These are phyloP conservation scores for Moringa oleifera DNA, from an alignment of 345 rosid species.

Conservation along the genomic window DNA sequence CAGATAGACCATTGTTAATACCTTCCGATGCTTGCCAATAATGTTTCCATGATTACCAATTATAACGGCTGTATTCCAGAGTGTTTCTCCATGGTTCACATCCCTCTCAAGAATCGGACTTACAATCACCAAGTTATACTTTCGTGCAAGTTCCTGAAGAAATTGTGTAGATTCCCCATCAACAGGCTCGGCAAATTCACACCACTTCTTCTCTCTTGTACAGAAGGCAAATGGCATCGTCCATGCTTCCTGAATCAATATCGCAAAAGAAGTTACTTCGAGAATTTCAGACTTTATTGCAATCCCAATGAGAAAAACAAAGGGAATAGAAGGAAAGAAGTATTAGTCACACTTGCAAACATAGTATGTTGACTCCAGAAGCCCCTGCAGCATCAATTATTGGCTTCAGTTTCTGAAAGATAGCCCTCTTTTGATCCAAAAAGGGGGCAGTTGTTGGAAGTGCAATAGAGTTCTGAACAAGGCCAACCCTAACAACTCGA, in stretches of 20 bases:
- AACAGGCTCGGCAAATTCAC: conserved; percentile 91
- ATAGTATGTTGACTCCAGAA: conserved; percentile 85
- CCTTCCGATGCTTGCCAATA: conserved; percentile 95
- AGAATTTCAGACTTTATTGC: not conserved
- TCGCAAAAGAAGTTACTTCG: not conserved
- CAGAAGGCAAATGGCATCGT: conserved; percentile 97
- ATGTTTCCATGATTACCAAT: conserved; percentile 88
- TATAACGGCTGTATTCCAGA: conserved; percentile 90
- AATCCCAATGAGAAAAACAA: conserved; percentile 1
- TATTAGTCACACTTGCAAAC: conserved; percentile 55
- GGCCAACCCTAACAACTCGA: conserved; percentile 79
- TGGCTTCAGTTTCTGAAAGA: conserved; percentile 62
- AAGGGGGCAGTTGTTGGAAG: conserved; percentile 76
- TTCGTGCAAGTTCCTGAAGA: conserved; percentile 70
- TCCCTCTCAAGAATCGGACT: conserved; percentile 95
- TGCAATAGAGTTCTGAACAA: conserved; percentile 78
- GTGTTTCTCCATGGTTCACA: conserved; percentile 76
- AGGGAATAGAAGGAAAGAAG: not conserved
- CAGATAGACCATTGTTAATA: conserved; percentile 14
- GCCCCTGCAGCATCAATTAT: conserved; percentile 82
- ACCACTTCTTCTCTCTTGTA: conserved; percentile 93
- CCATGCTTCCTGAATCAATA: conserved; percentile 76
- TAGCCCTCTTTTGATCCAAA: conserved; percentile 60
- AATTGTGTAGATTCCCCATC: conserved; percentile 79
- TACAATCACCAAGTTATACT: conserved; percentile 83